These are phyloP conservation scores for Aethionema arabicum DNA, from an alignment of 345 rosid genomes.

Conservation along the genomic window DNA sequence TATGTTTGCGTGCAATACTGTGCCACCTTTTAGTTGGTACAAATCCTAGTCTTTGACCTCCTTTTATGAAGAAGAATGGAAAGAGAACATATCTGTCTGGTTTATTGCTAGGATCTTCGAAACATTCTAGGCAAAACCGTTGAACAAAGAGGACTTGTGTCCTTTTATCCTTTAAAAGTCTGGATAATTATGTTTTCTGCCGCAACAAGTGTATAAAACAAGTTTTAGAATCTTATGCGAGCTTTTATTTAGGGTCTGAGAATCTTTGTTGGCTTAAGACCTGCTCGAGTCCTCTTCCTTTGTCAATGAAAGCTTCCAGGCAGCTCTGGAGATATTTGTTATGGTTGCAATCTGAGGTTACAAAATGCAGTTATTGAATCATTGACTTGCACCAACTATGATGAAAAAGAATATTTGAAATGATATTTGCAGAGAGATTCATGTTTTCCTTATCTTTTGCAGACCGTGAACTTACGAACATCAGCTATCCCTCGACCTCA, in stretches of 20 bases:
- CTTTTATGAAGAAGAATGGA: neutral
- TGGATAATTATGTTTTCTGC: slow-evolving; percentile 28
- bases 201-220: slow-evolving; percentile 31
- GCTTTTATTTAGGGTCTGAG: slow-evolving; percentile 30
- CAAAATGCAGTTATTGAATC: slow-evolving; percentile 21
- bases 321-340: slow-evolving; percentile 30
- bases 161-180: slow-evolving; percentile 9
- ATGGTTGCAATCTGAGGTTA: slow-evolving; percentile 33
- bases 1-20: slow-evolving; percentile 17
- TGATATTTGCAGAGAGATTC: slow-evolving; percentile 17
- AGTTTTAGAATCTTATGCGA: slow-evolving; percentile 23
- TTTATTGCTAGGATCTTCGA: slow-evolving; percentile 12
- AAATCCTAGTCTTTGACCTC: neutral
- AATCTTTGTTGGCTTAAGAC: slow-evolving; percentile 33
- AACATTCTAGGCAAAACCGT: slow-evolving; percentile 24
- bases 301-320: slow-evolving; percentile 31
- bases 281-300: slow-evolving; percentile 27
- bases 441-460: slow-evolving; percentile 41
- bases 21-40: slow-evolving; percentile 2
- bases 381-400: slow-evolving; percentile 5
- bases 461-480: slow-evolving; percentile 85
- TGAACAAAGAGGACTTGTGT: slow-evolving; percentile 12
- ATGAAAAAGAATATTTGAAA: slow-evolving; percentile 15
- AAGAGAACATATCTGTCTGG: neutral
- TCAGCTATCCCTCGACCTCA: slow-evolving; percentile 50